Base-by-base conservation (phyloP, 1,284 basidiomycete genomes). In the Kwoniella shivajii region DNA sequence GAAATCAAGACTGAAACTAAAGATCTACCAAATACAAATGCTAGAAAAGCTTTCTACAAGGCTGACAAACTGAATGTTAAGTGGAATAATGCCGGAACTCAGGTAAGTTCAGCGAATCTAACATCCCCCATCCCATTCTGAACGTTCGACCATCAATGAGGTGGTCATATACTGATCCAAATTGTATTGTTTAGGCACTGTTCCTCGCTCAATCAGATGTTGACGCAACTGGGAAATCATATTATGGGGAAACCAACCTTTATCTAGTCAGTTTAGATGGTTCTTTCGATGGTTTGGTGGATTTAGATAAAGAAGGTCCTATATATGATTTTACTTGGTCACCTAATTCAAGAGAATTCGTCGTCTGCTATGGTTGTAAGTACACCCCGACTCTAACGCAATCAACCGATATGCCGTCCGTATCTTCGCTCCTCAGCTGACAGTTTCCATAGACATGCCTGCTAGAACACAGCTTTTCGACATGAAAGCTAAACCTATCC, bases 251-350 rank as follows among this genome's bases (percentile, higher is more conserved):
- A 81, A 96, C 93, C 9, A 91, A 92, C 63, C 81, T 99, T 67
- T 98, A 96, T 78, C 84, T 98, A 45, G 85, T 98, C 65, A 91
- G 87, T 60, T 87, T 92, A n/a, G 87, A 90, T n/a, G 94, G 95
- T 34, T 89, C 90, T 66, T 98, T 94, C 67, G 94, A 98, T 75
- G 93, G 91, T 74, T 84, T 92, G 26, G 89, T 99, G 33, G 85
- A 87, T 4, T 82, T 98, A 37, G 94, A 98, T 80, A 97, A 96
- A 81, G 94, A 98, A 64, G 96, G 96, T 1, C 93, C 93, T 1
- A 92, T 99, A 64, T 93, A 97, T 72, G 95, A 98, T 75, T 96
- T 96, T 69, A 82, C 86, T 18, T 99, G 95, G 95, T 94, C 87
- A 68, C 93, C 95, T n/a, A 96, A 92, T 69, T 92, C 90, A 53